Base-by-base conservation (phyloP, 306 rosid species). In the Pyrus betulifolia region DNA sequence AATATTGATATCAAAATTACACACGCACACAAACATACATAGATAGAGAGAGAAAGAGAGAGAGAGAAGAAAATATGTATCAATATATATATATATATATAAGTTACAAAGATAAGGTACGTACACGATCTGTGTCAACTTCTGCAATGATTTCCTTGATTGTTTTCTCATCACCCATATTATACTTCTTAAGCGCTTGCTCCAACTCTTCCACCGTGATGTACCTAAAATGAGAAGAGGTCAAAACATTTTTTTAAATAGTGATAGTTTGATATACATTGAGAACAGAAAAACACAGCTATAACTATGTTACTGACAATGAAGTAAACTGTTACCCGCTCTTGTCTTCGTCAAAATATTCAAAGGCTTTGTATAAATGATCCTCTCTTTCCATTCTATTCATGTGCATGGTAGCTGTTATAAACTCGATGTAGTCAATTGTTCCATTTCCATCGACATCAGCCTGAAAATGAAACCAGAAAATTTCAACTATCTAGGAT, bases 401-500 rank as follows among this genome's bases (percentile, higher is more conserved):
- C 88, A 92, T 86, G 88, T 92, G 97, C 98, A 94, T 91, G 9
- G 97, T 94, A 25, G 98, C 98, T 3, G 97, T 87, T 85, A 92
- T 94, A 79, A 94, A 94, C 86, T 94, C 98, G 19, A 90, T 86
- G 82, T 94, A 94, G 79, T 94, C 98, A 64, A 94, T 92, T 21
- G 95, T 75, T 71, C 98, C 98, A 71, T 94, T 90, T 72, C 98
- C 98, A 69, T 94, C 97, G 67, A 94, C 97, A 61, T 94, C 98
- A 12, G 98, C 98, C 98, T 92, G 93, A 74, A 75, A 89, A 8
- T 70, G 52, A 78, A 80, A 68, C 74, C 65, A 55, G 71, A 69
- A 40, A 17, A 44, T 45, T 28, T 61, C 74, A 71, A 31, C 1
- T 68, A 46, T 44, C 69, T 28, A 6, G 65, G 76, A 62, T 76